Evolutionary conservation across 345 rosid genomes (phyloP), one percentile per base, ranked within the genome.

Genomic region (Salix dunnii): DNA sequence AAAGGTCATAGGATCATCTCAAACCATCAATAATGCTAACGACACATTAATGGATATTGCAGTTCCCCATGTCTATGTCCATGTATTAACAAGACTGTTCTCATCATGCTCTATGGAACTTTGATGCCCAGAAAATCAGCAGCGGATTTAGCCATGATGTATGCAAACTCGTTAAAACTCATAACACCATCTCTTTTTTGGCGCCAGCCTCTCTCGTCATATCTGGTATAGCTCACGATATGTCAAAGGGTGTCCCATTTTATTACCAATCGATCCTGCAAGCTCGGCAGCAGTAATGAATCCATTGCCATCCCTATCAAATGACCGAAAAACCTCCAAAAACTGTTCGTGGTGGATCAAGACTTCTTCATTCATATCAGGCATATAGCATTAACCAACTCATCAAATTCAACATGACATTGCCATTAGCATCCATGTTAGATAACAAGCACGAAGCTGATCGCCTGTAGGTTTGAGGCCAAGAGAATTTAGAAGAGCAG

Each of bases 161-260:
- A 83, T 0, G 97, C 87, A 69, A 94, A 91, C 67, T 94, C 98
- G 12, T 87, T 73, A 76, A 94, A 92, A 77, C 97, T 92, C 72
- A 94, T 82, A 51, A 94, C 97, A 1, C 98, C 97, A 76, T 94
- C 98, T 33, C 98, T 31, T 31, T 97, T 73, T 92, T 91, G 30
- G 91, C 79, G 71, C 92, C 98, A 25, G 98, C 97, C 71, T 91
- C 92, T 73, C 72, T 85, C 97, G 92, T 94, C 97, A 92, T 94
- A 13, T 92, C 93, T 49, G 97, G 82, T 3, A 94, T 3, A 94
- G 80, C 81, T 94, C 97, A 14, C 82, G 76, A 71, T 88, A 90
- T 28, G 94, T 85, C 76, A 90, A 87, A 55, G 94, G 93, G 25
- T 92, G 94, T 4, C 97, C 94, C 97, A 89, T 90, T 70, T 90